Evolutionary conservation across 2,329 filamentous ascomycete species (phyloP), one percentile per base, ranked within the genome.

Genomic region (Alternaria dauci): DNA sequence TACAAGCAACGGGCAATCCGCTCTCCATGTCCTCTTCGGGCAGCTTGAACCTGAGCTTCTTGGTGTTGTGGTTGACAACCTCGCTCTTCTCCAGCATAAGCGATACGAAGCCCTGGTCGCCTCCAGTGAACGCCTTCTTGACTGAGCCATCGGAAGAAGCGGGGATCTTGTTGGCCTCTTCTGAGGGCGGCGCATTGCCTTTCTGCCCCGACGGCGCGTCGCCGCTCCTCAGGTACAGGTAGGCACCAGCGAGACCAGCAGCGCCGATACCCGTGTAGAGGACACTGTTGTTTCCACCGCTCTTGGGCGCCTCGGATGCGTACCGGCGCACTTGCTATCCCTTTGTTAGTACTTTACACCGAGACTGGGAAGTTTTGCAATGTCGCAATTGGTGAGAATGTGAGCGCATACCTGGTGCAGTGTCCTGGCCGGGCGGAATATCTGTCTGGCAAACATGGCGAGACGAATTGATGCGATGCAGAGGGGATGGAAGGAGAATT

Each of bases 61-160:
- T 98, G 72, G 93, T 96, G 85, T 98, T 98, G 86, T 94, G 91
- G 84, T 93, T 97, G 82, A 97, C 81, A 46, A 84, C 81, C 81
- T 96, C 91, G 51, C 93, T 86, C 57, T 90, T 88, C 58, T 92
- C 87, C 58, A 98, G 85, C 82, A 91, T 89, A 70, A 98, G 86
- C 64, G 88, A 89, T 66, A 97, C 79, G 81, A 93, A 98, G 69
- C 93, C 94, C 81, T 97, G 93, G 63, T 96, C 92, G 67, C 92
- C 93, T 68, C 94, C 94, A 34, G 86, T 91, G 79, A 98, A 90
- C 59, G 85, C 83, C 66, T 79, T 78, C 76, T 84, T 84, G 58
- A 76, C 80, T 11, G 68, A 52, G 41, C 79, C 76, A 64, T 78
- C 70, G 4, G 68, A 76, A 55, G 78, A 79, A 36, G 76, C 79